Conservation (phyloP, 768 basidiomycete genomes). For the Boletus subparvulus region DNA sequence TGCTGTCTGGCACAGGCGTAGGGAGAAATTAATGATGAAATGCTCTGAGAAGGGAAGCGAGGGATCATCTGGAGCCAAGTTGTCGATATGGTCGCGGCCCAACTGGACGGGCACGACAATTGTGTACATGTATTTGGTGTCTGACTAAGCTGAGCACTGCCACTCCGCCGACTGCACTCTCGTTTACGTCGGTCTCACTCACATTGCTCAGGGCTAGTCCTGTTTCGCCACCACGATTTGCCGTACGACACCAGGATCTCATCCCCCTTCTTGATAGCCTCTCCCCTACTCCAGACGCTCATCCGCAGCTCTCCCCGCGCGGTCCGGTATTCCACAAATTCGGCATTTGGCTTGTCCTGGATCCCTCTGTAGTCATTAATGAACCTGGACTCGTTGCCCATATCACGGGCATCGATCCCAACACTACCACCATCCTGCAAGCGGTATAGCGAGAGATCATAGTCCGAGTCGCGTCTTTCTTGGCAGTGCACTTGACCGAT, state of each 20-base stretch:
- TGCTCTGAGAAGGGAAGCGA: slow-evolving; percentile 47
- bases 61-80: slow-evolving; percentile 42
- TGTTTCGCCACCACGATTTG: slow-evolving; percentile 74
- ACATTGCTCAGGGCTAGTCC: neutral
- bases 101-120: neutral
- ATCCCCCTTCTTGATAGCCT: slow-evolving; percentile 70
- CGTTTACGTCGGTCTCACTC: neutral
- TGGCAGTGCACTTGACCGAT: slow-evolving; percentile 83
- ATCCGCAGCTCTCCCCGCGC: slow-evolving; percentile 66
- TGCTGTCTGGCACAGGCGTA: slow-evolving; percentile 52
- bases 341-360: slow-evolving; percentile 62
- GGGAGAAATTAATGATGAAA: slow-evolving; percentile 55
- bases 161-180: neutral
- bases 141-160: slow-evolving; percentile 21
- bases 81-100: neutral
- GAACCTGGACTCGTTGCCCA: slow-evolving; percentile 88
- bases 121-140: slow-evolving; percentile 21
- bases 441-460: slow-evolving; percentile 81
- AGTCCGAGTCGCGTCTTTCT: slow-evolving; percentile 71
- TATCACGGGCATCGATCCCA: slow-evolving; percentile 70
- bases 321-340: slow-evolving; percentile 60
- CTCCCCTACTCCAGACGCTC: slow-evolving; percentile 65
- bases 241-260: slow-evolving; percentile 90
- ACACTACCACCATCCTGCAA: slow-evolving; percentile 56
- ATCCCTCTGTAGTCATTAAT: slow-evolving; percentile 90